Evolutionary conservation across 2,329 filamentous ascomycete genomes (phyloP).

Genomic region (Colletotrichum endophyticum): DNA sequence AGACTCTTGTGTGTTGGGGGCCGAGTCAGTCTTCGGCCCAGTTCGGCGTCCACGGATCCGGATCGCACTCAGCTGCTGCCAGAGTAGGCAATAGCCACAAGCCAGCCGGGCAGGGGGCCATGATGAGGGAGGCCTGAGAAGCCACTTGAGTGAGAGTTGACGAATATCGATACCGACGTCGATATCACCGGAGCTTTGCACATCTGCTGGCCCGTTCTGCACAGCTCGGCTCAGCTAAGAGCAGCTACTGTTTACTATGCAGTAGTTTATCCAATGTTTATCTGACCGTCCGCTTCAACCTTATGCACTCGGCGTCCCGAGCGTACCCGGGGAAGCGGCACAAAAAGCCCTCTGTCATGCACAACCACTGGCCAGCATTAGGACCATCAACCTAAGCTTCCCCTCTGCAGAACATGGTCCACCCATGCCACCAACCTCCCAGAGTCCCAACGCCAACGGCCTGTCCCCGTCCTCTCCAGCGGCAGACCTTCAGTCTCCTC

Average conservation of each 20-base stretch:
- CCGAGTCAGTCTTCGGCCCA: constrained; percentile 6
- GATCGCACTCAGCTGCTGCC: neutral
- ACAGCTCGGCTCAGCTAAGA: neutral
- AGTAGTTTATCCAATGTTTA: constrained; percentile 8
- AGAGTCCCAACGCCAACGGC: neutral
- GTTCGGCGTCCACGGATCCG: neutral
- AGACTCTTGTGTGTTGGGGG: neutral
- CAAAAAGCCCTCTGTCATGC: constrained; percentile 11
- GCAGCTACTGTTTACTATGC: neutral
- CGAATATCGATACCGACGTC: neutral
- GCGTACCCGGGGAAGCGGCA: constrained; percentile 10
- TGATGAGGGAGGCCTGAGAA: neutral
- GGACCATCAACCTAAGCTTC: neutral
- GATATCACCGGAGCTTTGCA: neutral
- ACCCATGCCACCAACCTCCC: neutral
- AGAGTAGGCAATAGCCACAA: neutral
- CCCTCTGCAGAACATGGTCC: constrained; percentile 12
- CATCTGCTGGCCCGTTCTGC: neutral
- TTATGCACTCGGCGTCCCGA: constrained; percentile 2
- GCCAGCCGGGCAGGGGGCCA: neutral
- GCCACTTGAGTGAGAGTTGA: neutral
- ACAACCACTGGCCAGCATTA: neutral
- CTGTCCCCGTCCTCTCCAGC: neutral
- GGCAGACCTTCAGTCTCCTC: neutral
- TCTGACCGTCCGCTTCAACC: constrained; percentile 13